Evolutionary conservation across 1,284 basidiomycete species (phyloP).

Genomic region (Laetiporus sulphureus): DNA sequence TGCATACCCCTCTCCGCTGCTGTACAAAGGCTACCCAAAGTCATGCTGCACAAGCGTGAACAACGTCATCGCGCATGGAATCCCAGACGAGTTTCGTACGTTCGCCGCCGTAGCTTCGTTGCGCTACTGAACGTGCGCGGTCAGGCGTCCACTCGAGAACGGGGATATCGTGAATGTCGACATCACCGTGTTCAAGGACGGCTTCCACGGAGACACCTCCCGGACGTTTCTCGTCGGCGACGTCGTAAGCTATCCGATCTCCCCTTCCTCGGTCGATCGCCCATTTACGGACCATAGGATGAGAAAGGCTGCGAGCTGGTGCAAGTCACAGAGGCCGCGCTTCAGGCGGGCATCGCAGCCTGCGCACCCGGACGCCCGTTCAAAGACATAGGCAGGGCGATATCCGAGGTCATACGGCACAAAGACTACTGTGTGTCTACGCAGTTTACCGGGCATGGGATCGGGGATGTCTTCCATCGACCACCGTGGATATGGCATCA

Average conservation of each 20-base stretch:
- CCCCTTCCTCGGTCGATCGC: not conserved
- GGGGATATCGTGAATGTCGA: slow-evolving; percentile 86
- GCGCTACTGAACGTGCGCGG: no score
- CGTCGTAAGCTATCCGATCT: slow-evolving; percentile 41
- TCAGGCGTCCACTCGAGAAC: slow-evolving; percentile 71
- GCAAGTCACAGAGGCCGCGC: slow-evolving; percentile 53
- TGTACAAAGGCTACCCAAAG: slow-evolving; percentile 77
- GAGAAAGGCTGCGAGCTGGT: slow-evolving; percentile 59
- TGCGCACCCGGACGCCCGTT: slow-evolving; percentile 78
- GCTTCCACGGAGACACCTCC: slow-evolving; percentile 85
- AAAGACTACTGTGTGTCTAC: slow-evolving; percentile 59
- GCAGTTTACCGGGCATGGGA: slow-evolving; percentile 83
- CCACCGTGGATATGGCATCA: slow-evolving; percentile 82
- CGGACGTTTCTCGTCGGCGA: slow-evolving; percentile 74
- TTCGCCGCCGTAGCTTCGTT: not conserved
- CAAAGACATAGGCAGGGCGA: slow-evolving; percentile 69
- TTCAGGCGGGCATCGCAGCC: slow-evolving; percentile 64
- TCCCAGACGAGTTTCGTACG: slow-evolving; percentile 67
- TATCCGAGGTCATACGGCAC: slow-evolving; percentile 46
- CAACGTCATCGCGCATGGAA: slow-evolving; percentile 81
- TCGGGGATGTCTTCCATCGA: slow-evolving; percentile 78
- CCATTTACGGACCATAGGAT: slow-evolving; percentile 41
- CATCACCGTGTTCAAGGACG: slow-evolving; percentile 71
- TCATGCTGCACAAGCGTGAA: slow-evolving; percentile 89
- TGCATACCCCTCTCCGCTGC: slow-evolving; percentile 88